Evolutionary conservation across 1,139 yeast species (phyloP).

Genomic region (Suhomyces panamericanus): DNA sequence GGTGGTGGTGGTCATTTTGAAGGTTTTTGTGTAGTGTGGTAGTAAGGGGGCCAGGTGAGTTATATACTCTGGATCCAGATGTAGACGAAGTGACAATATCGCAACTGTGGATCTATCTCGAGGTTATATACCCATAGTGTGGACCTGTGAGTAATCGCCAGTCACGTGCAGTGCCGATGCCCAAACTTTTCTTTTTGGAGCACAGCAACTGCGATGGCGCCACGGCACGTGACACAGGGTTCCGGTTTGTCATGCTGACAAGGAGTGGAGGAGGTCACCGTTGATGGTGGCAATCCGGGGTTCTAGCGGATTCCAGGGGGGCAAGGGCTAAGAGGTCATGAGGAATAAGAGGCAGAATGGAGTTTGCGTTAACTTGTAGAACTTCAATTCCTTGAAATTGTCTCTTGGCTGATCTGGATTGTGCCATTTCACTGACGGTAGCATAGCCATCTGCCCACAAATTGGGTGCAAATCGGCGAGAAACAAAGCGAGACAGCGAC

Average conservation of each 20-base stretch:
- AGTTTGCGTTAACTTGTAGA: too few species aligned
- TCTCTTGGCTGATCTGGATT: not conserved
- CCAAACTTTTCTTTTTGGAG: not conserved
- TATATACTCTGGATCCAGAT: slow-evolving; percentile 4
- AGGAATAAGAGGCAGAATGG: too few species aligned
- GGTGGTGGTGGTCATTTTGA: slow-evolving; percentile 19
- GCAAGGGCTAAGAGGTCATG: too few species aligned
- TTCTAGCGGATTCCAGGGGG: too few species aligned
- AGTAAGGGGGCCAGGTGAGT: not conserved
- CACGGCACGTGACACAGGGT: not conserved
- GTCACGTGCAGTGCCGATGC: slow-evolving; percentile 5
- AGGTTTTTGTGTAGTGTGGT: not conserved
- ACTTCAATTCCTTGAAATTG: too few species aligned
- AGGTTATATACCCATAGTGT: slow-evolving; percentile 2
- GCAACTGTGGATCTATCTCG: slow-evolving; percentile 10
- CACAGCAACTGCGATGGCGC: not conserved
- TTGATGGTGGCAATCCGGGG: too few species aligned
- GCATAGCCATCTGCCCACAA: too few species aligned
- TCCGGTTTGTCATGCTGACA: too few species aligned
- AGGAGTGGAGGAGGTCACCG: too few species aligned
- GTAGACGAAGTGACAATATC: slow-evolving; percentile 3
- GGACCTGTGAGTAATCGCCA: slow-evolving; percentile 4
- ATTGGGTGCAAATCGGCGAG: too few species aligned
- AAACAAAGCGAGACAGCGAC: too few species aligned
- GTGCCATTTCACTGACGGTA: slow-evolving; percentile 4